Evolutionary conservation across 2,329 filamentous ascomycete genomes (phyloP).

Genomic region (Cladosporium sp.): DNA sequence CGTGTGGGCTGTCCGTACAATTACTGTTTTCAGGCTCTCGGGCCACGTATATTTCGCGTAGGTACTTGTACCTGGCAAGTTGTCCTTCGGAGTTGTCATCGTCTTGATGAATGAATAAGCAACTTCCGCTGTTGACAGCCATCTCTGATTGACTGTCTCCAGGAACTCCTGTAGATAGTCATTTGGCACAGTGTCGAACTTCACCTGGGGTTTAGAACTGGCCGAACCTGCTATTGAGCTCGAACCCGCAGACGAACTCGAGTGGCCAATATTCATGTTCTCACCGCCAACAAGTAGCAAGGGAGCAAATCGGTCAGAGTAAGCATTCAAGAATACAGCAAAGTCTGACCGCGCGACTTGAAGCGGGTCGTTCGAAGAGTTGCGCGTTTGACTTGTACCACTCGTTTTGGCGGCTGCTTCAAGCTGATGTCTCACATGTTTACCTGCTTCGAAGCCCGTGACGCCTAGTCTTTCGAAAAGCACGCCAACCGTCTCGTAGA

Average conservation of each 20-base stretch:
- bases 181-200: conserved; percentile 24
- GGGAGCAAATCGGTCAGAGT: conserved; percentile 31
- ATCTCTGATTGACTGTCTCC: conserved; percentile 47
- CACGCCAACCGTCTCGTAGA: conserved; percentile 55
- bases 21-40: conserved; percentile 54
- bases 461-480: conserved; percentile 55
- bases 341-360: conserved; percentile 28
- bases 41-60: conserved; percentile 59
- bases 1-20: conserved; percentile 54
- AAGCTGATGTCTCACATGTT: conserved; percentile 33
- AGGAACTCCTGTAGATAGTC: conserved; percentile 45
- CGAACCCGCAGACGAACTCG: conserved; percentile 11
- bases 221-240: conserved; percentile 21
- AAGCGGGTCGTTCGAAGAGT: conserved; percentile 10
- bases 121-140: conserved; percentile 52
- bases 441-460: conserved; percentile 35
- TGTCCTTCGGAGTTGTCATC: conserved; percentile 1
- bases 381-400: background rate
- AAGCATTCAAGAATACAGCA: conserved; percentile 30
- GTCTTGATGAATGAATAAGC: conserved; percentile 35
- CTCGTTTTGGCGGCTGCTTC: conserved; percentile 18
- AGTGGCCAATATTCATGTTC: conserved; percentile 26
- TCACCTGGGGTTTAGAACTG: conserved; percentile 21
- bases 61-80: conserved; percentile 30
- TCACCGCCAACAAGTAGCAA: conserved; percentile 31